These are phyloP conservation scores for Pestalotiopsis fici DNA, from an alignment of 2,329 filamentous ascomycete genomes.

Conservation along the genomic window DNA sequence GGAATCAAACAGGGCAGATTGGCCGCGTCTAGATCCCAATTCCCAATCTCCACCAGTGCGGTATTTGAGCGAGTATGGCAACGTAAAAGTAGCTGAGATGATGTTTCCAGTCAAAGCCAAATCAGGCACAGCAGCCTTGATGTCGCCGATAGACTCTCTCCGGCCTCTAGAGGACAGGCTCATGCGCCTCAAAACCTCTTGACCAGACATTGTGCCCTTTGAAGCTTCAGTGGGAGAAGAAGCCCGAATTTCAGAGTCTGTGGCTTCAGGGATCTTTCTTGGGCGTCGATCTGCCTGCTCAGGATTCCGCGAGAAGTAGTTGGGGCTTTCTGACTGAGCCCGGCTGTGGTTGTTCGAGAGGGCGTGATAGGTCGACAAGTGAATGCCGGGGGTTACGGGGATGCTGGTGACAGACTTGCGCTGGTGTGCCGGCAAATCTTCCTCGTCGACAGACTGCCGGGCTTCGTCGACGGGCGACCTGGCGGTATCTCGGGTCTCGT, in stretches of 20 bases:
- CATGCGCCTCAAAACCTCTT: constrained; percentile 44
- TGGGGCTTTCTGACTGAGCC: constrained; percentile 14
- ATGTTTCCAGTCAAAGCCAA: constrained; percentile 64
- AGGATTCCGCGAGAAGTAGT: constrained; percentile 33
- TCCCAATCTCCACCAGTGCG: constrained; percentile 64
- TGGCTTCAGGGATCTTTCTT: constrained; percentile 22
- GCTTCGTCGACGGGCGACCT: constrained; percentile 13
- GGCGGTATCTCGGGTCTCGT: constrained; percentile 17
- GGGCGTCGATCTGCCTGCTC: constrained; percentile 15
- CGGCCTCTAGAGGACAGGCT: constrained; percentile 42
- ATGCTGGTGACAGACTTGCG: constrained; percentile 32
- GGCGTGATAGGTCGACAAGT: constrained; percentile 29
- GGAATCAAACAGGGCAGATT: constrained; percentile 90
- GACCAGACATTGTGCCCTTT: constrained; percentile 35
- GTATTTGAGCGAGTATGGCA: constrained; percentile 61
- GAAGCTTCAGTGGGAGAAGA: constrained; percentile 20
- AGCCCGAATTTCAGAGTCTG: background rate
- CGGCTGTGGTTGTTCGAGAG: constrained; percentile 13
- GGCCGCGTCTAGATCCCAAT: constrained; percentile 76
- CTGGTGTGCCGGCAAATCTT: constrained; percentile 33
- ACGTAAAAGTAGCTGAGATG: constrained; percentile 66
- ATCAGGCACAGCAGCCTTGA: constrained; percentile 57
- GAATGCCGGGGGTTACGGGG: constrained; percentile 43
- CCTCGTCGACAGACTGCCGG: constrained; percentile 17
- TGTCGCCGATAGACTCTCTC: constrained; percentile 55